Conservation (phyloP, 345 rosid species). For the Populus davidiana region DNA sequence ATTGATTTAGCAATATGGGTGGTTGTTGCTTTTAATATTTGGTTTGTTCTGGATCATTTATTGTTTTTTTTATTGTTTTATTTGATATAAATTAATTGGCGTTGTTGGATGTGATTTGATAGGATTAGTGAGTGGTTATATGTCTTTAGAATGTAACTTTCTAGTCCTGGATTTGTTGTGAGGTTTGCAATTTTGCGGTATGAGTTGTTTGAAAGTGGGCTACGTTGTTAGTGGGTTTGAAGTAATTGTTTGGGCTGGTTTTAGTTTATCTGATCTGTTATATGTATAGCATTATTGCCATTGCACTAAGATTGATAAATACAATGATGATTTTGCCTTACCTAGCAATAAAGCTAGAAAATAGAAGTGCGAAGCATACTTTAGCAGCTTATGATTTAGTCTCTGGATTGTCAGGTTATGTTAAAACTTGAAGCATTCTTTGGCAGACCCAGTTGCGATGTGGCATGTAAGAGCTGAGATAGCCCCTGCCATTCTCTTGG, state of each 20-base stretch:
- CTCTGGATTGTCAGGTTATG: constrained; percentile 65
- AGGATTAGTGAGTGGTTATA: background rate
- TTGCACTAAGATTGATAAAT: background rate
- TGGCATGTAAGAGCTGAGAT: constrained; percentile 89
- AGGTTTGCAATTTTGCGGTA: background rate
- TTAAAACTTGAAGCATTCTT: constrained; percentile 78
- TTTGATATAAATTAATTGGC: background rate
- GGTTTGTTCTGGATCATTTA: background rate
- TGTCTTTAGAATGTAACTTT: background rate
- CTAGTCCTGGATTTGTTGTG: background rate
- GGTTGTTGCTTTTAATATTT: background rate
- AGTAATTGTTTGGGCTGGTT: background rate
- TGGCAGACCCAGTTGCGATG: constrained; percentile 99
- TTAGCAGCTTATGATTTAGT: constrained; percentile 53
- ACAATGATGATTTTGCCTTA: background rate
- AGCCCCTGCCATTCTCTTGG: constrained; percentile 79
- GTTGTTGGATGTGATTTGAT: background rate
- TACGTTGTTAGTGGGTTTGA: background rate
- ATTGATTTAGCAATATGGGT: too few species aligned
- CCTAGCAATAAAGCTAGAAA: background rate
- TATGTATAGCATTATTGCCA: background rate
- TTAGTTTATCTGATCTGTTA: background rate
- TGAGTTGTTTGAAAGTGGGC: background rate
- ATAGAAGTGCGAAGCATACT: constrained; percentile 7
- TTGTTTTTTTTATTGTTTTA: background rate